These are phyloP conservation scores for Zopfochytrium polystomum DNA, from an alignment of 371 early-diverging fungal genomes.

Conservation along the genomic window DNA sequence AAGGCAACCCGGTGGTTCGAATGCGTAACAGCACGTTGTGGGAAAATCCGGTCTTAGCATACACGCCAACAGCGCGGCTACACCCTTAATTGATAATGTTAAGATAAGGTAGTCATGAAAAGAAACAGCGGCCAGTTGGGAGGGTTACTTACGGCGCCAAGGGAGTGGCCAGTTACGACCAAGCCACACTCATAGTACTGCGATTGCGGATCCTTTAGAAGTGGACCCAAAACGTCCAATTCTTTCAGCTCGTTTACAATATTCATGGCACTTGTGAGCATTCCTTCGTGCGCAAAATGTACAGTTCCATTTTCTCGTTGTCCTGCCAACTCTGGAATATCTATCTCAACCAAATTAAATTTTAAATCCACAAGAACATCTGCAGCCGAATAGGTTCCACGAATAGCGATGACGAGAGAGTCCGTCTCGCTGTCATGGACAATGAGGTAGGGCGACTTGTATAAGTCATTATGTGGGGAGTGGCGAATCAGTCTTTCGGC, in stretches of 20 bases:
- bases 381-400: slow-evolving; percentile 40
- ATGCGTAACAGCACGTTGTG: slow-evolving; percentile 33
- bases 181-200: slow-evolving; percentile 27
- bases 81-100: slow-evolving; percentile 24
- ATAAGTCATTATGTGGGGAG: slow-evolving; percentile 30
- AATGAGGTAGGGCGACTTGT: slow-evolving; percentile 34
- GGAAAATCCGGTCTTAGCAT: slow-evolving; percentile 28
- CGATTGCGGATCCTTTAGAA: slow-evolving; percentile 11
- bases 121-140: neutral
- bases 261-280: slow-evolving; percentile 37
- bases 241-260: slow-evolving; percentile 32
- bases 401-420: slow-evolving; percentile 35
- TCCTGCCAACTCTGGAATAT: slow-evolving; percentile 19
- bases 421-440: slow-evolving; percentile 33
- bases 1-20: slow-evolving; percentile 35
- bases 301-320: neutral
- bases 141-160: slow-evolving; percentile 30
- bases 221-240: slow-evolving; percentile 19
- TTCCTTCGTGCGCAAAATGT: slow-evolving; percentile 34
- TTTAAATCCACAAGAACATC: slow-evolving; percentile 44
- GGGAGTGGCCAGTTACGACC: slow-evolving; percentile 42
- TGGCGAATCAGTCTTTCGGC: slow-evolving; percentile 20
- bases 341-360: slow-evolving; percentile 27
- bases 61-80: slow-evolving; percentile 35
- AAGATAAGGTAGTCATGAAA: neutral